Evolutionary conservation across 2,329 filamentous ascomycete species (phyloP).

Genomic region (Fusarium pseudoanthophilum): DNA sequence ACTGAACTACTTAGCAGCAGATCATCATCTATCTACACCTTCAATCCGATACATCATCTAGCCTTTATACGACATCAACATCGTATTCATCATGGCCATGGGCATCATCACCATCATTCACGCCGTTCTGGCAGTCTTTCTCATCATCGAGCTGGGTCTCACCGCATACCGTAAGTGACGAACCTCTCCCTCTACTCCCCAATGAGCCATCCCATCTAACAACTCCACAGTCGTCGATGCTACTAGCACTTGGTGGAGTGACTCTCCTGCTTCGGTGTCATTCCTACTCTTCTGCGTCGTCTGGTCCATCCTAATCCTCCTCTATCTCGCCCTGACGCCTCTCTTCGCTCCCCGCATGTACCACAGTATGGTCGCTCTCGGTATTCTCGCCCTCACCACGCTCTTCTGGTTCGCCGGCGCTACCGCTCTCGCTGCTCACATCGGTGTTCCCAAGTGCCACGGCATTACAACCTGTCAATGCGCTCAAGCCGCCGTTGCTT

Average conservation of each 20-base stretch:
- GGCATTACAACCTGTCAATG: slow-evolving; percentile 65
- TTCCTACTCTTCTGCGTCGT: slow-evolving; percentile 84
- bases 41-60: neutral
- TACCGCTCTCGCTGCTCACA: slow-evolving; percentile 76
- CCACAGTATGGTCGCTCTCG: slow-evolving; percentile 73
- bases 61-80: neutral
- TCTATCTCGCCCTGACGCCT: slow-evolving; percentile 76
- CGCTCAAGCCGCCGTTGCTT: slow-evolving; percentile 71
- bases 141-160: slow-evolving; percentile 79
- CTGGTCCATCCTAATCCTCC: slow-evolving; percentile 78
- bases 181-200: neutral
- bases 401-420: slow-evolving; percentile 93
- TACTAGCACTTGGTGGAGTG: neutral
- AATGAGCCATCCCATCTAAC: slow-evolving; percentile 16
- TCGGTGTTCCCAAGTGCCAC: slow-evolving; percentile 67
- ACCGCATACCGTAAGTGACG: slow-evolving; percentile 73
- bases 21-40: neutral
- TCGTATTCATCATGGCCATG: slow-evolving; percentile 57
- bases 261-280: slow-evolving; percentile 17
- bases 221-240: slow-evolving; percentile 44
- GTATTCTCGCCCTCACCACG: slow-evolving; percentile 76
- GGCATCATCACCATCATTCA: slow-evolving; percentile 72
- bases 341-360: slow-evolving; percentile 69
- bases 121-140: slow-evolving; percentile 72
- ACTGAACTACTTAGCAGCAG: neutral